These are phyloP conservation scores for sunflower (Helianthus annuus) DNA, from an alignment of 129 eudicot species.

Conservation along the genomic window DNA sequence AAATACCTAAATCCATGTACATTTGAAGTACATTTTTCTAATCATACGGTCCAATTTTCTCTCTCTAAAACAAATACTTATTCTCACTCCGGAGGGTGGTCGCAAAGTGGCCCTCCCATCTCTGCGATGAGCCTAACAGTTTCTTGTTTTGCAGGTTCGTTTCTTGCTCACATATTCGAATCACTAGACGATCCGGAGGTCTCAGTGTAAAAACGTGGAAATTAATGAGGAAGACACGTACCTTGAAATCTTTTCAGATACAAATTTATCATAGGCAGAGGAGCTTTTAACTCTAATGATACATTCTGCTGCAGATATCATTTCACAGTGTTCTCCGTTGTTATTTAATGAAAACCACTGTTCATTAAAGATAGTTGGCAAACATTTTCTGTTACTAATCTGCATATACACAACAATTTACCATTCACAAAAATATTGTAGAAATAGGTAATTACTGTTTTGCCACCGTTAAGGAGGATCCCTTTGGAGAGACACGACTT, in stretches of 20 bases:
- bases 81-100: no score
- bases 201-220: background rate
- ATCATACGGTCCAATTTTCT: no score
- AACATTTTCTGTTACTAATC: no score
- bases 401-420: background rate
- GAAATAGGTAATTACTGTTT: slow-evolving; percentile 15
- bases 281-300: background rate
- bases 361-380: background rate
- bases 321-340: background rate
- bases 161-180: no score
- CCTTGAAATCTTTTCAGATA: background rate
- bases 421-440: no score
- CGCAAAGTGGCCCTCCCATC: no score
- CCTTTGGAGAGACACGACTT: slow-evolving; percentile 18
- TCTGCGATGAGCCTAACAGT: no score
- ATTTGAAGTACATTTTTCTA: no score
- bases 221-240: background rate
- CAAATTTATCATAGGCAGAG: background rate
- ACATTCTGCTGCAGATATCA: slow-evolving; percentile 13
- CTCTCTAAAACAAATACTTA: no score
- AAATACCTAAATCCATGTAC: no score
- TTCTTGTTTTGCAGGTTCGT: no score
- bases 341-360: slow-evolving; percentile 13
- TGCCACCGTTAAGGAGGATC: background rate
- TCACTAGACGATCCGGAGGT: no score